phyloP scores from a whole-genome alignment of 2,329 filamentous ascomycete species.

The Leptosphaerulina australis region DNA sequence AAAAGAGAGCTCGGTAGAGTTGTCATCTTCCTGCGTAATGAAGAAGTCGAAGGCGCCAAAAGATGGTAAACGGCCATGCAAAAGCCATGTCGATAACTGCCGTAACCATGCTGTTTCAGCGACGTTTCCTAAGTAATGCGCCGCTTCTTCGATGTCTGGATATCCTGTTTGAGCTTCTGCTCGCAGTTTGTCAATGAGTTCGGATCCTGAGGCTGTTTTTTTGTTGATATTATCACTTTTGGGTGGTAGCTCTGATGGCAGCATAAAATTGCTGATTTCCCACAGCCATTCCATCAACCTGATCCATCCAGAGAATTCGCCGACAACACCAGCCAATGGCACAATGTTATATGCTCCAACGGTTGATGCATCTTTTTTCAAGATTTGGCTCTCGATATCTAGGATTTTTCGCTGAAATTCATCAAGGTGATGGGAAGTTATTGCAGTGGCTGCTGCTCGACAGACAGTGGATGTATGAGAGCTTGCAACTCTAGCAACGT shows the following conservation, averaged over 20 bases:
- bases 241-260: constrained; percentile 44
- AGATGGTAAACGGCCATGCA: constrained; percentile 82
- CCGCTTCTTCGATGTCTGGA: constrained; percentile 78
- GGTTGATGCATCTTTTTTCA: constrained; percentile 75
- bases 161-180: constrained; percentile 85
- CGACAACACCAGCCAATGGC: constrained; percentile 81
- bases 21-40: constrained; percentile 56
- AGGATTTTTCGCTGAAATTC: constrained; percentile 84
- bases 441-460: constrained; percentile 81
- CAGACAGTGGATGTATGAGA: constrained; percentile 82
- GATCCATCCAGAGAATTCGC: constrained; percentile 86
- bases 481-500: constrained; percentile 70
- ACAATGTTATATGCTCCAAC: constrained; percentile 95
- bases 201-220: constrained; percentile 66
- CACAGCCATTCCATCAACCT: constrained; percentile 86
- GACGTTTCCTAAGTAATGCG: constrained; percentile 71
- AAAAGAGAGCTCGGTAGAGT: constrained; percentile 40
- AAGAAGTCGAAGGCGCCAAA: constrained; percentile 88
- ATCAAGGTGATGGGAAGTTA: constrained; percentile 75
- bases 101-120: constrained; percentile 92
- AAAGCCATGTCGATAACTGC: constrained; percentile 86
- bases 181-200: constrained; percentile 77
- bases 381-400: constrained; percentile 78
- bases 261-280: constrained; percentile 73
- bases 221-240: constrained; percentile 21